Percentiles rank a stretch among this genome's conserved stretches.
Evolutionary conservation across 1,139 yeast genomes (phyloP).

Genomic region (Yamadazyma pseudoaaseri): DNA sequence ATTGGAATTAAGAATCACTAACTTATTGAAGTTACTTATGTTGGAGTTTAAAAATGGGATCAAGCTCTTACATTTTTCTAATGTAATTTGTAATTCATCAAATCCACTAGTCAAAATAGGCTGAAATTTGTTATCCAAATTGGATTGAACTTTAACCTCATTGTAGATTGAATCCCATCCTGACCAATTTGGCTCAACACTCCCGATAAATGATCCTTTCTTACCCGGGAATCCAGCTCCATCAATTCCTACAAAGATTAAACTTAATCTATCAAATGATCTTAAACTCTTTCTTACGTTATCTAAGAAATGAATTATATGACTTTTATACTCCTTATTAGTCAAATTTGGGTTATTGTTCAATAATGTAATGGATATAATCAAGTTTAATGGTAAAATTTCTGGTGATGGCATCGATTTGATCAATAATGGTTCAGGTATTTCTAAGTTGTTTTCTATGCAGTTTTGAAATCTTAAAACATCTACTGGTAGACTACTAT

Average conservation of each 20-base stretch:
- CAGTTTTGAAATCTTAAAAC: constrained; percentile 35
- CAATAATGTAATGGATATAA: constrained; percentile 46
- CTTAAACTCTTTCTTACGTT: constrained; percentile 29
- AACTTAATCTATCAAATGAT: constrained; percentile 50
- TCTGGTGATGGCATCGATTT: constrained; percentile 40
- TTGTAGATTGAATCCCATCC: constrained; percentile 54
- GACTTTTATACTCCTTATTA: constrained; percentile 31
- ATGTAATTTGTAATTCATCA: constrained; percentile 24
- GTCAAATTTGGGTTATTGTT: constrained; percentile 33
- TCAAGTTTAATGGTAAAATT: constrained; percentile 43
- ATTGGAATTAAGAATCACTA: constrained; percentile 26
- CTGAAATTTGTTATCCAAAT: constrained; percentile 13
- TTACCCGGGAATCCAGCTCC: constrained; percentile 31
- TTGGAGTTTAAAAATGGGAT: constrained; percentile 26
- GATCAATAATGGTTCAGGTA: constrained; percentile 37
- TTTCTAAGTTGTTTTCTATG: constrained; percentile 31
- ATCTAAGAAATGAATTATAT: constrained; percentile 26
- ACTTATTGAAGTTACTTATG: constrained; percentile 23
- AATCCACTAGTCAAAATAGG: constrained; percentile 19
- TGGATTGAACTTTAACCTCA: constrained; percentile 36
- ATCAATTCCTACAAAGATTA: constrained; percentile 53
- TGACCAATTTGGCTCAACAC: constrained; percentile 50
- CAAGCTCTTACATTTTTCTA: constrained; percentile 32
- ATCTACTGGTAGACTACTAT: constrained; percentile 36
- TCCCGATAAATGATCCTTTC: constrained; percentile 55